phyloP scores from a whole-genome alignment of 208 protist species.

The Acanthamoeba royreba region DNA sequence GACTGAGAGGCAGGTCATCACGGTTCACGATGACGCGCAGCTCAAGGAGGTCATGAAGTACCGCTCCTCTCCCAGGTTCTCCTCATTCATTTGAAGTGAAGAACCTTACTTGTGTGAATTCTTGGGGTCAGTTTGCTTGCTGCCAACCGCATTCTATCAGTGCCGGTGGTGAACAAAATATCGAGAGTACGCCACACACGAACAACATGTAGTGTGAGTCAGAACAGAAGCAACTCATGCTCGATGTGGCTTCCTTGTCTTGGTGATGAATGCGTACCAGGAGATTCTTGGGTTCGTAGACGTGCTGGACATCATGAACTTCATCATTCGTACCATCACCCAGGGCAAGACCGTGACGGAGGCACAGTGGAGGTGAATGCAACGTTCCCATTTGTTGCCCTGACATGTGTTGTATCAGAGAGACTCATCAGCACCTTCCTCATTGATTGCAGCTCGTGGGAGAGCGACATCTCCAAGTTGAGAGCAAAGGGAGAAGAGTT shows the following conservation, averaged over 20 bases:
- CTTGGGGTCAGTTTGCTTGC: background rate
- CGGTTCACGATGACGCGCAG: background rate
- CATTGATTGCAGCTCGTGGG: background rate
- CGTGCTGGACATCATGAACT: conserved; percentile 23
- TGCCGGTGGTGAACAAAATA: background rate
- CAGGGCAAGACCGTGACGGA: background rate
- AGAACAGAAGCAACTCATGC: background rate
- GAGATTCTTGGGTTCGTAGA: conserved; percentile 7
- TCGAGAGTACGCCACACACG: background rate
- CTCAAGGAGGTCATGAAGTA: background rate
- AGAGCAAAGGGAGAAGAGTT: background rate
- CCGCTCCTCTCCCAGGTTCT: background rate
- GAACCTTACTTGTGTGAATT: no score
- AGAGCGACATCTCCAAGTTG: background rate
- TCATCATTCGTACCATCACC: background rate
- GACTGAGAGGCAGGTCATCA: background rate
- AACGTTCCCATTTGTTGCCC: no score
- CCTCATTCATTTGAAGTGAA: background rate
- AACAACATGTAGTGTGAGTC: background rate
- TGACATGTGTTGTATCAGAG: no score
- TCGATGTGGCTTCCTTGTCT: no score
- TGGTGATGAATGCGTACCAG: no score
- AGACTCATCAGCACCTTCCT: no score
- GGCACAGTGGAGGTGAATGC: conserved; percentile 43
- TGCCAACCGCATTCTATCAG: background rate